phyloP scores from a whole-genome alignment of 352 stramenopile species.

The Globisporangium apiculatum region DNA sequence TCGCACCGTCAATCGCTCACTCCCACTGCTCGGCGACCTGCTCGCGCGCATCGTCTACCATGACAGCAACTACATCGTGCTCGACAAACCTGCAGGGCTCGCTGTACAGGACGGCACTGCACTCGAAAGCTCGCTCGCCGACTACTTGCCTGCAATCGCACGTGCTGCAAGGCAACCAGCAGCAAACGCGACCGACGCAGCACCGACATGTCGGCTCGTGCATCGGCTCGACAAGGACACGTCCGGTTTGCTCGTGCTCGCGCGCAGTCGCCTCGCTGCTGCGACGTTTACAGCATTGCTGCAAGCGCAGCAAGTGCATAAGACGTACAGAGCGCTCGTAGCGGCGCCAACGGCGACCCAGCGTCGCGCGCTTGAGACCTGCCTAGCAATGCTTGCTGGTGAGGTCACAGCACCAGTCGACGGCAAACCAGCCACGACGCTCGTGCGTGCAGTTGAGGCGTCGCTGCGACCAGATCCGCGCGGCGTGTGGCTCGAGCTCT shows the following conservation, averaged over 20 bases:
- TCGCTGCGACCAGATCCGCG: background rate
- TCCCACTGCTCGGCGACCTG: constrained; percentile 10
- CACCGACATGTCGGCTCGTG: constrained; percentile 26
- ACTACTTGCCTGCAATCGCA: constrained; percentile 38
- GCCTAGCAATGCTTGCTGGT: constrained; percentile 6
- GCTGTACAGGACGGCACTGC: constrained; percentile 51
- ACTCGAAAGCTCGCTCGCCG: constrained; percentile 31
- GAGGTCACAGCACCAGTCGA: constrained; percentile 32
- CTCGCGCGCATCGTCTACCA: constrained; percentile 32
- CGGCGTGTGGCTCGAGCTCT: constrained; percentile 44
- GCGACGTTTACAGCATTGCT: constrained; percentile 52
- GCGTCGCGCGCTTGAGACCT: constrained; percentile 16
- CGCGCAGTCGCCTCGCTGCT: constrained; percentile 53
- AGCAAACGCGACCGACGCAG: constrained; percentile 8
- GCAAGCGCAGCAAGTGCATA: constrained; percentile 26
- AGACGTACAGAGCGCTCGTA: constrained; percentile 62
- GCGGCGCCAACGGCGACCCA: constrained; percentile 6
- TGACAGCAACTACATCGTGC: constrained; percentile 51
- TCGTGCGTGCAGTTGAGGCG: constrained; percentile 11
- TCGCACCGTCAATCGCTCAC: background rate
- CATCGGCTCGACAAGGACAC: constrained; percentile 72
- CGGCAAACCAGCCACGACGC: constrained; percentile 35
- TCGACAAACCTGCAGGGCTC: constrained; percentile 67
- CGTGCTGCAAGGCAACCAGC: background rate
- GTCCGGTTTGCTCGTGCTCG: constrained; percentile 57